A percentile compares a stretch with the other conserved stretches of the same genome.
phyloP scores from a whole-genome alignment of 805 yeast genomes.

The Candida nonsorbophila region DNA sequence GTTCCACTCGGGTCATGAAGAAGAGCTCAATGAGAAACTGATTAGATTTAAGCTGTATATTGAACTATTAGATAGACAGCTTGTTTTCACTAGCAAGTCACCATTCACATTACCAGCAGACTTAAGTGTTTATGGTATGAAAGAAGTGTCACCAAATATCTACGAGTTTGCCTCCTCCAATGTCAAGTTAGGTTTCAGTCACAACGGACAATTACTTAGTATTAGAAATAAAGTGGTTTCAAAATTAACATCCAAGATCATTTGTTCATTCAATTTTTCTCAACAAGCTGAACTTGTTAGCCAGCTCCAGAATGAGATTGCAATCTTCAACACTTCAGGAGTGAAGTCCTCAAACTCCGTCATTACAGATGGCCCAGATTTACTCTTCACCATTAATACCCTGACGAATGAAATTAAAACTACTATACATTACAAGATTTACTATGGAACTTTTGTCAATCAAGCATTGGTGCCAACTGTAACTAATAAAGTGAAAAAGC shows the following conservation, averaged over 20 bases:
- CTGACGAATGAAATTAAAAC: conserved; percentile 7
- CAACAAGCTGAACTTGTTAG: no score
- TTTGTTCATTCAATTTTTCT: no score
- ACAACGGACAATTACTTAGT: no score
- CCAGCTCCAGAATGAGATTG: no score
- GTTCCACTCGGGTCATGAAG: conserved; percentile 5
- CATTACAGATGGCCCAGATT: conserved; percentile 3
- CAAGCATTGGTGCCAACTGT: conserved; percentile 13
- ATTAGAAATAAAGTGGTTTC: no score
- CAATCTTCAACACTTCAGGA: no score
- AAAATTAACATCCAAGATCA: no score
- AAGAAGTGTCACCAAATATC: no score
- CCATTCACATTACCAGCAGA: background rate
- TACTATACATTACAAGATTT: conserved; percentile 10
- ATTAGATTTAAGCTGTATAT: conserved; percentile 5
- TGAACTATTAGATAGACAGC: conserved; percentile 4
- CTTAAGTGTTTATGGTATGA: no score
- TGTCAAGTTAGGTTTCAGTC: no score
- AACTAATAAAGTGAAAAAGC: conserved; percentile 7
- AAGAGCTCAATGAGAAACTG: conserved; percentile 5
- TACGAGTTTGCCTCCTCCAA: no score
- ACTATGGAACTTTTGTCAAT: conserved; percentile 13
- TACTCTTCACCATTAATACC: conserved; percentile 9
- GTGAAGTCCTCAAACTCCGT: conserved; percentile 4
- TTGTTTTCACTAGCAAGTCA: background rate